Base-by-base conservation (phyloP, 2,329 filamentous ascomycete genomes). In the Exserohilum rostratum region DNA sequence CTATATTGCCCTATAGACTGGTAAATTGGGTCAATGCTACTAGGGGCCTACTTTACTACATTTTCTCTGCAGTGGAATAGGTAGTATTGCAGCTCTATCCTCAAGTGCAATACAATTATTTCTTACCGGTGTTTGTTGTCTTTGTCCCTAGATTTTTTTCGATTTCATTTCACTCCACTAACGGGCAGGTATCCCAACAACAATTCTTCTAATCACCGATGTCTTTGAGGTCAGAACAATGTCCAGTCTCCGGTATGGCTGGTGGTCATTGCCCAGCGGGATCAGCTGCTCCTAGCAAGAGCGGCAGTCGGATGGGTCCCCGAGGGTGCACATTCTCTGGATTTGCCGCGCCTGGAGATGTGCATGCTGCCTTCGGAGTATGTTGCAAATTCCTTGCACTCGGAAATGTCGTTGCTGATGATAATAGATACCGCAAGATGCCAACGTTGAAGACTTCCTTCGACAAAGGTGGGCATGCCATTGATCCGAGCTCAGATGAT, bases 301-400 rank as follows among this genome's bases (percentile, higher is more conserved):
- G 46, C 37, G 46, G 50, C 9, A 65, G 53, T 35, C 51, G 44
- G 35, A 61, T 47, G 43, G 65, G 65, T 10, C 65, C 65, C 11
- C 54, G 65, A 33, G 65, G 65, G n/a, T 68, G 65, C 46, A 65
- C 63, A 45, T 60, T 68, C 37, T 68, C 63, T 22, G 65, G 65
- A 6, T 68, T 60, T 51, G 56, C 61, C 15, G 63, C 66, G 27
- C 62, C 65, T 18, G 65, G 65, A 29, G 63, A 68, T 40, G 31
- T 68, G 34, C 63, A 61, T 30, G 63, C 63, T 20, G 65, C 65
- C 6, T 66, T 66, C 34, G 61, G 58, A 35, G 63, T 68, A 56
- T n/a, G 13, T 55, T 10, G 9, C 11, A 4, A 15, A 44, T 31
- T 22, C 37, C n/a, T 27, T n/a, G n/a, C 29, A 40, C 29, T 50